phyloP scores from a whole-genome alignment of 2,329 filamentous ascomycete genomes.

The Fusarium pininemorale region DNA sequence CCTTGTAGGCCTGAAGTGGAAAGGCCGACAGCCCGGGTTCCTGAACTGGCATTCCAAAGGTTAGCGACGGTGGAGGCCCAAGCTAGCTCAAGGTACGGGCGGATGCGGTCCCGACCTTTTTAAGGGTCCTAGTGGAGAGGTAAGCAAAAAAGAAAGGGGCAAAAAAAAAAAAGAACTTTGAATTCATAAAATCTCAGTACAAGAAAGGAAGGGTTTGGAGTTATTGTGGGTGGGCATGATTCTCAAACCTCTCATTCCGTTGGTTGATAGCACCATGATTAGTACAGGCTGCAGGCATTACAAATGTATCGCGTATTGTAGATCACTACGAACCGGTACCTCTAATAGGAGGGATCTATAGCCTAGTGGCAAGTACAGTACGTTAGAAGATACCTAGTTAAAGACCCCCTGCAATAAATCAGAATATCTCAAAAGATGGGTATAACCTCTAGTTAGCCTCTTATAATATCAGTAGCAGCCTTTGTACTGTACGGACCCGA shows the following conservation, averaged over 20 bases:
- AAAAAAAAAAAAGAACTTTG: neutral
- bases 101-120: conserved; percentile 10
- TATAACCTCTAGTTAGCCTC: too few relatives aligned
- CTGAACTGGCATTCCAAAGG: conserved; percentile 20
- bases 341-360: too few relatives aligned
- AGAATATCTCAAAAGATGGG: too few relatives aligned
- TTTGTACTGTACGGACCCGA: too few relatives aligned
- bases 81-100: conserved; percentile 26
- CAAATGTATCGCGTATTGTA: too few relatives aligned
- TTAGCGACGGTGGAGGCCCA: conserved; percentile 4
- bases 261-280: neutral
- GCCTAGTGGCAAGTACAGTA: too few relatives aligned
- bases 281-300: too few relatives aligned
- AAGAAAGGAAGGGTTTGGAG: neutral
- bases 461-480: too few relatives aligned
- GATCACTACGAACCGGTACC: too few relatives aligned
- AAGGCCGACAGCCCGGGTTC: conserved; percentile 9
- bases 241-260: conserved; percentile 4
- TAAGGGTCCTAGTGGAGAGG: conserved; percentile 12
- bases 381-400: too few relatives aligned
- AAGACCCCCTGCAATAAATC: too few relatives aligned
- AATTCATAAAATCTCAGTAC: neutral
- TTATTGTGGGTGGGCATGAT: neutral
- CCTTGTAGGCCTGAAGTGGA: neutral
- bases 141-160: neutral